Evolutionary conservation across 768 basidiomycete species (phyloP).

Genomic region (Termitomyces titanicus): DNA sequence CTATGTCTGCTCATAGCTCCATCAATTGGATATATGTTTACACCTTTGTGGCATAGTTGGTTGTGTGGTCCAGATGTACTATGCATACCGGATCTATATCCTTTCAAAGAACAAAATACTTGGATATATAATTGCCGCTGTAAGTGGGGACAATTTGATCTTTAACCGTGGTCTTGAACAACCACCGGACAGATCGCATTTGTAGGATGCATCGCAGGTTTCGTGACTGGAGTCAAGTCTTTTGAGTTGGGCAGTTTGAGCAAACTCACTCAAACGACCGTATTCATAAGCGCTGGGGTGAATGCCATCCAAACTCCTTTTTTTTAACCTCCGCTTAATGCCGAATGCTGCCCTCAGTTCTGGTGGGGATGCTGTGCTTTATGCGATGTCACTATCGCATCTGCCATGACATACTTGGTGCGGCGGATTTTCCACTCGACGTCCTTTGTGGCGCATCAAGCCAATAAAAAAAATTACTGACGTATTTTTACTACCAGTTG

Average conservation of each 20-base stretch:
- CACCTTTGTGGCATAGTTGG: conserved; percentile 18
- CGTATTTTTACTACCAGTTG: conserved; percentile 7
- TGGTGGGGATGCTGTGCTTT: conserved; percentile 24
- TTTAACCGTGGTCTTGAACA: background rate
- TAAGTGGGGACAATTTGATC: background rate
- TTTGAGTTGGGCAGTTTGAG: conserved; percentile 19
- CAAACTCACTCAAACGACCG: conserved; percentile 12
- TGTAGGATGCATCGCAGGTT: conserved; percentile 15
- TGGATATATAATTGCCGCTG: conserved; percentile 14
- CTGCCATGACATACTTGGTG: conserved; percentile 25
- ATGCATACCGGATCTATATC: conserved; percentile 29
- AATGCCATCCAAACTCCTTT: background rate
- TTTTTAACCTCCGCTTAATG: background rate
- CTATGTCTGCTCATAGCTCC: background rate
- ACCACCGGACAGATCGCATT: conserved; percentile 11
- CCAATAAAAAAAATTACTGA: background rate
- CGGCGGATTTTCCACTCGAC: background rate
- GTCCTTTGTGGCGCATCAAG: background rate
- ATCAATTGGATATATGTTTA: background rate
- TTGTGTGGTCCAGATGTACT: conserved; percentile 27
- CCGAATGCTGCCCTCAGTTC: conserved; percentile 6
- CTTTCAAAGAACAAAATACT: conserved; percentile 20
- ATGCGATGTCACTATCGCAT: conserved; percentile 24
- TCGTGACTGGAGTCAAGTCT: conserved; percentile 19
- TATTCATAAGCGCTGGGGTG: conserved; percentile 19